Percentiles rank a stretch among this genome's conserved stretches.
These are phyloP conservation scores for Asterionellopsis glacialis DNA, from an alignment of 108 stramenopile genomes.

Conservation along the genomic window DNA sequence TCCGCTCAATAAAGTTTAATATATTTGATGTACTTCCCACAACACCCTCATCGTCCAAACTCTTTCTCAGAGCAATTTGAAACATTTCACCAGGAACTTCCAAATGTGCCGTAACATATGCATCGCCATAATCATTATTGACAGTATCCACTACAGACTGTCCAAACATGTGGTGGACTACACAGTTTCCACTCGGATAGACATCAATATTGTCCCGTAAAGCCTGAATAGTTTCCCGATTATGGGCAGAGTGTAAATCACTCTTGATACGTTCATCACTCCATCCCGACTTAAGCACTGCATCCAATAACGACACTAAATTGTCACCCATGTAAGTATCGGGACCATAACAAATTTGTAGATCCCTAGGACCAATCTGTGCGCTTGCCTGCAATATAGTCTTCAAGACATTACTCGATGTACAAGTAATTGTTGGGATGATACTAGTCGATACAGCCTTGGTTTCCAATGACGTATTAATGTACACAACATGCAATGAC, in stretches of 20 bases:
- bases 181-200: constrained; percentile 87
- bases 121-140: constrained; percentile 57
- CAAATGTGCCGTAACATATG: constrained; percentile 90
- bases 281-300: constrained; percentile 35
- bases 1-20: constrained; percentile 83
- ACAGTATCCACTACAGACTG: constrained; percentile 73
- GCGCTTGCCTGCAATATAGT: constrained; percentile 84
- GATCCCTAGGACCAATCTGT: constrained; percentile 71
- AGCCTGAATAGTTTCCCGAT: constrained; percentile 32
- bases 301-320: constrained; percentile 59
- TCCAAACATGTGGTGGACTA: constrained; percentile 97
- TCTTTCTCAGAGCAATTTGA: constrained; percentile 86
- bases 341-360: constrained; percentile 85
- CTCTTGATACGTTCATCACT: constrained; percentile 51
- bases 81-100: constrained; percentile 99
- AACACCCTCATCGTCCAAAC: constrained; percentile 61
- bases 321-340: constrained; percentile 97
- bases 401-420: constrained; percentile 81
- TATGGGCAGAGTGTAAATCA: constrained; percentile 69
- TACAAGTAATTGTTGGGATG: constrained; percentile 95
- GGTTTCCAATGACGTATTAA: constrained; percentile 91
- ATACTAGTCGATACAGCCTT: constrained; percentile 74
- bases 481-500: constrained; percentile 90
- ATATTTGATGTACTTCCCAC: constrained; percentile 91
- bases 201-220: constrained; percentile 64